A percentile compares a stretch with the other conserved stretches of the same genome.
Conservation (phyloP, 257 asterid species). For the Galeopsis tetrahit region DNA sequence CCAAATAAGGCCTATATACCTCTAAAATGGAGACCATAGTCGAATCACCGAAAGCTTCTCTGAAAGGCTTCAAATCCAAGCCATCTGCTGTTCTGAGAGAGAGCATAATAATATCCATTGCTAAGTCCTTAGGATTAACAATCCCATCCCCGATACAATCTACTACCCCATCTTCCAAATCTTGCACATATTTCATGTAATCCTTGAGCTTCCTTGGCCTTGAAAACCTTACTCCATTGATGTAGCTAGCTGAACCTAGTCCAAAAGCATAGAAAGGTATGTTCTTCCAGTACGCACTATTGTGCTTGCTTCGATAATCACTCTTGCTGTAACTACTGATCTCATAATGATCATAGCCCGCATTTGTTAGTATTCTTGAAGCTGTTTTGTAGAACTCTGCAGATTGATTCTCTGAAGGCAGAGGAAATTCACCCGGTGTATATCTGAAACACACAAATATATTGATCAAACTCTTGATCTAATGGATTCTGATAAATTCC, state of each 20-base stretch:
- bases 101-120: conserved; percentile 82
- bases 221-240: conserved; percentile 70
- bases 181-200: conserved; percentile 63
- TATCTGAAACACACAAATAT: conserved; percentile 57
- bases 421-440: conserved; percentile 83
- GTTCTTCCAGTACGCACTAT: conserved; percentile 83
- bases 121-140: conserved; percentile 61
- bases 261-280: conserved; percentile 83
- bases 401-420: conserved; percentile 84
- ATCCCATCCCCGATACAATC: conserved; percentile 31
- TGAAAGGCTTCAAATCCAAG: conserved; percentile 71
- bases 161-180: conserved; percentile 50
- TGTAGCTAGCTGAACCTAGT: conserved; percentile 84
- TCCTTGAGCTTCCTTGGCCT: conserved; percentile 90
- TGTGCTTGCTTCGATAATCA: conserved; percentile 88
- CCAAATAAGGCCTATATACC: conserved; percentile 55
- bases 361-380: conserved; percentile 65
- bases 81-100: conserved; percentile 84
- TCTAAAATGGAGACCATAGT: conserved; percentile 59
- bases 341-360: conserved; percentile 90
- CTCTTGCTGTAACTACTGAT: conserved; percentile 86
- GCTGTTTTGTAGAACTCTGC: conserved; percentile 87
- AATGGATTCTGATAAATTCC: background rate
- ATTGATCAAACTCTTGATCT: conserved; percentile 2
- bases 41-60: conserved; percentile 64